Evolutionary conservation across 768 basidiomycete genomes (phyloP), one percentile per base, ranked within the genome.

Genomic region (Amanita rimosa): DNA sequence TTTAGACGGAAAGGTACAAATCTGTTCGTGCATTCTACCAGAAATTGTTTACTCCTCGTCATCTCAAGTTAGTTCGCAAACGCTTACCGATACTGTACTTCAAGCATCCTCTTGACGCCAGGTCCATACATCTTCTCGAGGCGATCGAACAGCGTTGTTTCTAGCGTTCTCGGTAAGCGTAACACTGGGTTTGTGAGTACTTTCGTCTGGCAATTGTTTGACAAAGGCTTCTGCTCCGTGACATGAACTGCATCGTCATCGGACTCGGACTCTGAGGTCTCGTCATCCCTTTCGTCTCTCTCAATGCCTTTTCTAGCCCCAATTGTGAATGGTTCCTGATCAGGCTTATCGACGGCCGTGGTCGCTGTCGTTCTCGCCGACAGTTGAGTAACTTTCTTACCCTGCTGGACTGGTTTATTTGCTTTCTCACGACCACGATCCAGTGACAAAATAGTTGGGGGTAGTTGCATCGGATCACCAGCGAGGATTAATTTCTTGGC

Each of bases 401-500:
- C 37, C 31, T 44, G 10, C 50, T 55, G 49, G 55, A 24, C 35
- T 7, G 21, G 7, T 46, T 47, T 38, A 40, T 43, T 50, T 46
- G 58, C 60, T 43, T 55, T 56, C 31, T 64, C 69, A n/a, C 35
- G 17, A 37, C 60, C 63, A n/a, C 67, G 62, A 51, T 79, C 67
- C 6, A 77, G 57, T 4, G 90, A 88, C 24, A 95, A 69, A 41
- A 98, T 79, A 0, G 95, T 99, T 0, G 95, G 95, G 0, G 93
- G 93, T 3, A 99, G 73, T 68, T 98, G 95, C 74, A 91, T 85
- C 1, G 93, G 94, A 64, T 97, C 95, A 0, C 95, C 95, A 1
- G 94, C 94, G 21, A 96, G 69, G 11, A 93, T 85, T 43, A 93
- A 68, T 62, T 92, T 95, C 67, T 82, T 85, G 1, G 81, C 86